Evolutionary conservation across 2,329 filamentous ascomycete species (phyloP).

Genomic region (Claviceps purpurea): DNA sequence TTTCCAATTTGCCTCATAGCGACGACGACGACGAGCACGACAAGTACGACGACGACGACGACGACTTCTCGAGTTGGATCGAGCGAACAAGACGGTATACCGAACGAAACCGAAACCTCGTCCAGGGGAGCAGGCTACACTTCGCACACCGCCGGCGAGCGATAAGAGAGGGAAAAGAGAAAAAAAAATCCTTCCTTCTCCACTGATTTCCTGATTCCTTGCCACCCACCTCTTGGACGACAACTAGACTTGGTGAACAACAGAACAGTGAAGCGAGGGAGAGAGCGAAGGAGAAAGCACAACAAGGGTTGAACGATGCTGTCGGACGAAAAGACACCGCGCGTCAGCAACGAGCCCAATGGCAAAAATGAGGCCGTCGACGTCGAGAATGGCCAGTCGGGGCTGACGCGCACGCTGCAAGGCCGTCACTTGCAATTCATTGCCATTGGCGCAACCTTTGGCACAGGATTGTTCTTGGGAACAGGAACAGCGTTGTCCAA

Average conservation of each 20-base stretch:
- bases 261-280: background rate
- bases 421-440: slow-evolving; percentile 35
- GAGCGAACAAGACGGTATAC: background rate
- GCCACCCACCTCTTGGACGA: background rate
- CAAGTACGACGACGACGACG: background rate
- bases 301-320: background rate
- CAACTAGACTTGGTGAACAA: background rate
- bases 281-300: background rate
- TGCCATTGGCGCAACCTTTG: slow-evolving; percentile 49
- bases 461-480: slow-evolving; percentile 60
- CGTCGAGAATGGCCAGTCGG: slow-evolving; percentile 22
- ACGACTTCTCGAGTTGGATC: background rate
- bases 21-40: background rate
- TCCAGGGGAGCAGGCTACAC: background rate
- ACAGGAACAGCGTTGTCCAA: slow-evolving; percentile 48
- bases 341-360: slow-evolving; percentile 1
- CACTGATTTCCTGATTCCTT: background rate
- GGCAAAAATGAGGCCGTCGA: slow-evolving; percentile 1
- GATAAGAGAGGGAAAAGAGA: background rate
- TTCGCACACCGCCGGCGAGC: background rate
- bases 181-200: background rate
- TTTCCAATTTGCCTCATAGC: background rate
- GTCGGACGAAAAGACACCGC: slow-evolving; percentile 5
- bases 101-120: too few relatives aligned
- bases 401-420: slow-evolving; percentile 23